Evolutionary conservation across 371 early-diverging fungal genomes (phyloP), one percentile per base, ranked within the genome.

Genomic region (Mucor sp.): DNA sequence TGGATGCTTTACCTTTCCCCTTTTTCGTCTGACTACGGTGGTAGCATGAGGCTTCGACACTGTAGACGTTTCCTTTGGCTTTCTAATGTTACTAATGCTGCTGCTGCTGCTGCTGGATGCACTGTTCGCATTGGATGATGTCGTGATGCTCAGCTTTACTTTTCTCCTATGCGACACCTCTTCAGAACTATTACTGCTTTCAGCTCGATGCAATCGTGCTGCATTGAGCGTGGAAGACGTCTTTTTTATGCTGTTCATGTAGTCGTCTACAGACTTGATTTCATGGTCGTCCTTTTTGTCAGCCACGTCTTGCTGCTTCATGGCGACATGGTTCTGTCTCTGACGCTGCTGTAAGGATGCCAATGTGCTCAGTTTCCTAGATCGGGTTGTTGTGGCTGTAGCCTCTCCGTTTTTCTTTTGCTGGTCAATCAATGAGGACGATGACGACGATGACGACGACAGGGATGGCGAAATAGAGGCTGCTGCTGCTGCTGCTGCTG

Each of bases 1-100:
- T 33, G 35, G 41, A 48, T 28, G 43, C 12, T 35, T 65, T 79
- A 83, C 83, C 77, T 80, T 80, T 53, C 80, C 83, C 64, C 83
- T 74, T 71, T 78, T 80, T 62, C 83, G 63, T 62, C 47, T 65
- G 17, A 37, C 48, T 4, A 59, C 55, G 17, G 65, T 62, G 1
- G 37, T 23, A 5, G 44, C 30, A 19, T 14, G 17, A 6, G 56
- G 33, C 32, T 28, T 25, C 19, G 43, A 53, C 41, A 25, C 23
- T 27, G 41, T 62, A 5, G 28, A 21, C 4, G 53, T 53, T 47
- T 23, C 33, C 50, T 44, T 58, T 21, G 15, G 12, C 14, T 67
- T 59, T 62, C 62, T 50, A n/a, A 48, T 55, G 21, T 30, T 65
- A 27, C 53, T 53, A 53, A 14, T 27, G 14, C 14, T 53, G 14